A percentile compares a stretch with the other conserved stretches of the same genome.
These are phyloP conservation scores for Porodaedalea pini DNA, from an alignment of 1,284 basidiomycete genomes.

Conservation along the genomic window DNA sequence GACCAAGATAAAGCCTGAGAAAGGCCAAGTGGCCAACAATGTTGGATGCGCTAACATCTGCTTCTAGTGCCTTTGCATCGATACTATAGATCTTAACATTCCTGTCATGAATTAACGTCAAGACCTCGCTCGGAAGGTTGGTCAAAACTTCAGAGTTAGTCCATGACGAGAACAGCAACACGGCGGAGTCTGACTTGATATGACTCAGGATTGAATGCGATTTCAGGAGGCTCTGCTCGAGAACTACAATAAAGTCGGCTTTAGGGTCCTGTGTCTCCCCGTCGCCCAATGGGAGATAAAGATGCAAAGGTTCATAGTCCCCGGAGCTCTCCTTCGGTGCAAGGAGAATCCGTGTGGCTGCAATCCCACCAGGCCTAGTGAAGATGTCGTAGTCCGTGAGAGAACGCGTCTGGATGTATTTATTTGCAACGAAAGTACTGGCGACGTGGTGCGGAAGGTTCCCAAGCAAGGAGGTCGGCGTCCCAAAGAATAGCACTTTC, in stretches of 20 bases:
- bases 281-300: constrained; percentile 23
- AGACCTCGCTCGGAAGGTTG: constrained; percentile 46
- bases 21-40: constrained; percentile 62
- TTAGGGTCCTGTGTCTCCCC: constrained; percentile 22
- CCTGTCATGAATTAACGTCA: constrained; percentile 42
- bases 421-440: constrained; percentile 53
- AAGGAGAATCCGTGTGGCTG: constrained; percentile 57
- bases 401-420: constrained; percentile 51
- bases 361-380: constrained; percentile 65
- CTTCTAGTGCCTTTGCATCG: constrained; percentile 46
- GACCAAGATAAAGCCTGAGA: constrained; percentile 68
- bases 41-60: constrained; percentile 32
- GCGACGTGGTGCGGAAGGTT: constrained; percentile 53
- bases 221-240: constrained; percentile 64
- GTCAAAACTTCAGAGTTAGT: constrained; percentile 53
- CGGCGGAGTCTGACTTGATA: constrained; percentile 51
- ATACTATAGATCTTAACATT: constrained; percentile 57
- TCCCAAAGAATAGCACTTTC: constrained; percentile 62
- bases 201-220: constrained; percentile 60
- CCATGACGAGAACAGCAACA: constrained; percentile 65
- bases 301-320: constrained; percentile 26
- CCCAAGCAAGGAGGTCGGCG: constrained; percentile 50
- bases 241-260: constrained; percentile 63
- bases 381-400: constrained; percentile 66
- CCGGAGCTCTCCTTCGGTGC: constrained; percentile 39